Evolutionary conservation across 768 basidiomycete species (phyloP).

Genomic region (Rhizopogon vinicolor): DNA sequence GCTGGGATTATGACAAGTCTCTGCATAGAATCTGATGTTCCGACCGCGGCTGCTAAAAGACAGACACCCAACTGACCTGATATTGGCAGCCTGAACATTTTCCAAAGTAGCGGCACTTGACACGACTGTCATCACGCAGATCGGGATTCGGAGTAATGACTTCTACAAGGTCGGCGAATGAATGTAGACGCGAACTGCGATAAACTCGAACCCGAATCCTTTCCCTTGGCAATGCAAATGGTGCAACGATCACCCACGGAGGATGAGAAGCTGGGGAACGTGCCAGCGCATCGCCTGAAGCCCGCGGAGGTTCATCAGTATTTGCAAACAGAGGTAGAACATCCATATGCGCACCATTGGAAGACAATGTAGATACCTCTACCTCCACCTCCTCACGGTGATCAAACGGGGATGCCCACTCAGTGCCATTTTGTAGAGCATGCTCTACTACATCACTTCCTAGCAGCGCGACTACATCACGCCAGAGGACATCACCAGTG

Average conservation of each 20-base stretch:
- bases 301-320: not conserved
- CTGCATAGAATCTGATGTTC: not conserved
- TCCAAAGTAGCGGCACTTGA: constrained; percentile 85
- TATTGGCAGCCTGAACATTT: constrained; percentile 92
- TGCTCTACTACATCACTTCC: constrained; percentile 53
- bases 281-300: constrained; percentile 64
- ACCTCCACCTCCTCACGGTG: constrained; percentile 63
- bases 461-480: constrained; percentile 64
- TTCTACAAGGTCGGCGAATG: constrained; percentile 69
- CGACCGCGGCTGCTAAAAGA: not conserved
- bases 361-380: constrained; percentile 58
- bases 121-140: constrained; percentile 59
- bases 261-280: constrained; percentile 40
- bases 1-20: not conserved
- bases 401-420: constrained; percentile 57
- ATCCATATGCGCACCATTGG: constrained; percentile 42
- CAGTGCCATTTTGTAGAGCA: constrained; percentile 41
- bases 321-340: not conserved
- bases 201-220: constrained; percentile 68
- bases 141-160: constrained; percentile 58
- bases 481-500: constrained; percentile 68
- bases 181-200: constrained; percentile 65
- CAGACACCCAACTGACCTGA: constrained; percentile 47
- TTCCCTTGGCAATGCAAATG: constrained; percentile 84
- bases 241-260: constrained; percentile 81